Percentiles rank a stretch among this genome's conserved stretches.
These are phyloP conservation scores for Penicillium sp. DNA, from an alignment of 2,329 filamentous ascomycete genomes.

Conservation along the genomic window DNA sequence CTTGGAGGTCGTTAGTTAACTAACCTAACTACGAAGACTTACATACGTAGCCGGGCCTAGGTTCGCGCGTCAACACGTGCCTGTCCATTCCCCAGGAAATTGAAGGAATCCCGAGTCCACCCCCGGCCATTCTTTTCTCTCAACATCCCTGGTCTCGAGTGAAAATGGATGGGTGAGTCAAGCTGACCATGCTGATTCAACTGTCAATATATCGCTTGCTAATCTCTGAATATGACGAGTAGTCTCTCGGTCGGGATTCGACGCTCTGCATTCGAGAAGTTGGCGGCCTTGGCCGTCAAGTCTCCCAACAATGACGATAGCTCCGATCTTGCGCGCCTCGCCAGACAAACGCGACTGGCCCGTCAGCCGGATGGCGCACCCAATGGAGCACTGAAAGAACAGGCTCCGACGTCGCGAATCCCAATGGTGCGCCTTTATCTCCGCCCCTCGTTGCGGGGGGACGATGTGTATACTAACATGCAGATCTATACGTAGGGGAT, in stretches of 20 bases:
- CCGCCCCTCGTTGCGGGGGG: neutral
- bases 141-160: neutral
- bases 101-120: neutral
- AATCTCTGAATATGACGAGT: neutral
- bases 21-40: no score
- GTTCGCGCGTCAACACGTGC: conserved; percentile 21
- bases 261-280: conserved; percentile 46
- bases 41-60: neutral
- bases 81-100: conserved; percentile 11
- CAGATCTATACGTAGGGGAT: conserved; percentile 60
- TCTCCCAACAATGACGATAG: conserved; percentile 29
- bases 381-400: conserved; percentile 40
- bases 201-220: conserved; percentile 11
- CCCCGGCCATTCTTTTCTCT: neutral
- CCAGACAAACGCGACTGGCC: conserved; percentile 31
- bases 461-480: conserved; percentile 20
- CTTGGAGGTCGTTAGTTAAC: no score
- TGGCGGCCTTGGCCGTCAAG: conserved; percentile 45
- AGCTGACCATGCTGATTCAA: neutral
- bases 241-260: conserved; percentile 40
- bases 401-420: conserved; percentile 39
- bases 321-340: conserved; percentile 40
- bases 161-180: conserved; percentile 37
- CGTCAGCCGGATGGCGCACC: conserved; percentile 31
- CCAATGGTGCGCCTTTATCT: conserved; percentile 38